Percentiles rank a stretch among this genome's conserved stretches.
Conservation (phyloP, 208 protist genomes). For the Crithidia expoeki region DNA sequence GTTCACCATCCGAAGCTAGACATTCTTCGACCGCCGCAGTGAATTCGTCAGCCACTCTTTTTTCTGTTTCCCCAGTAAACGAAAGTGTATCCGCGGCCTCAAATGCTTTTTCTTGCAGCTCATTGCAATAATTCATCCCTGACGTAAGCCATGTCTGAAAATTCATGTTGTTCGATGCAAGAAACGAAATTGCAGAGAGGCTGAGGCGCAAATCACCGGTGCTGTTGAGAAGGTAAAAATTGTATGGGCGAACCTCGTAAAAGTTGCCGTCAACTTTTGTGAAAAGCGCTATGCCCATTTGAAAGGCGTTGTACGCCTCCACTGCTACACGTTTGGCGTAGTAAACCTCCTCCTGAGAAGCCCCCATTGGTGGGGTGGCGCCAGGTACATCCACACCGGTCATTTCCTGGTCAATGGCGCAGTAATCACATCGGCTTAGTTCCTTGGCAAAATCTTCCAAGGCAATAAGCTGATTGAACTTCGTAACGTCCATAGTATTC, state of each 20-base stretch:
- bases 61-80: constrained; percentile 7
- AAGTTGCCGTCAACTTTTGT: constrained; percentile 27
- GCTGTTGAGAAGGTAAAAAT: constrained; percentile 69
- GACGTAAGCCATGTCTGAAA: constrained; percentile 68
- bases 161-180: constrained; percentile 53
- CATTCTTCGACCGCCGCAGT: constrained; percentile 4
- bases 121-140: constrained; percentile 56
- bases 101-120: constrained; percentile 33
- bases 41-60: background rate
- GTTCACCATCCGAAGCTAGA: background rate
- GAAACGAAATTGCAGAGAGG: constrained; percentile 46
- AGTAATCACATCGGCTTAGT: constrained; percentile 64
- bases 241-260: constrained; percentile 79
- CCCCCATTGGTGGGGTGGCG: constrained; percentile 19
- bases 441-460: constrained; percentile 57
- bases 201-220: constrained; percentile 45
- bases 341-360: constrained; percentile 49
- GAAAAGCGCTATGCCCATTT: constrained; percentile 79
- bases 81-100: background rate
- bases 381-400: constrained; percentile 57
- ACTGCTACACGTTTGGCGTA: constrained; percentile 41
- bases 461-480: constrained; percentile 37
- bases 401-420: constrained; percentile 84
- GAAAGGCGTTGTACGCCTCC: constrained; percentile 69
- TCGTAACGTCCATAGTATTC: constrained; percentile 51